Evolutionary conservation across 805 yeast species (phyloP), one percentile per base, ranked within the genome.

Genomic region (Scheffersomyces stipitis): DNA sequence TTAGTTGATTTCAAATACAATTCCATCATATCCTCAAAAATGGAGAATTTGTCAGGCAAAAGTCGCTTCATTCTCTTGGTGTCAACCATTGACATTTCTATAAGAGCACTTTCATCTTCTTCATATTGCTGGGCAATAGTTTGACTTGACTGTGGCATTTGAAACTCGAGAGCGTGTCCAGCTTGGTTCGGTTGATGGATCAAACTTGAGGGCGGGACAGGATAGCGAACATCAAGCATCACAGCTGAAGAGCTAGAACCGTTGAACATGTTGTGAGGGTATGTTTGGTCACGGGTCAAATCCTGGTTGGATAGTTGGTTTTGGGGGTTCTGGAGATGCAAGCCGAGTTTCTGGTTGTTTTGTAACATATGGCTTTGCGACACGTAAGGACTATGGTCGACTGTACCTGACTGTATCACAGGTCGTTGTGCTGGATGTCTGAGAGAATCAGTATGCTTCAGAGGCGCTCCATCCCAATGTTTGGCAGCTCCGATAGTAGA

Each of bases 11-110:
- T 31, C 23, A 31, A 18, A 33, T 35, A 44, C 12, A 28, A 12
- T 7, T 31, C n/a, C 12, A 36, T 40, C 29, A 40, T 32, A 13
- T 26, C 20, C 13, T 15, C 24, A 9, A 43, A 28, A 15, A 30
- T 15, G 9, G 31, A 28, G 20, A 40, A 43, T 8, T 16, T 23
- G 18, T 27, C 30, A n/a, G 47, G 44, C 5, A 43, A 16, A 5
- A 37, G 15, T 5, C 43, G 15, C 29, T 32, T 36, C 23, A 39
- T 37, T 15, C 31, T 24, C 16, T 37, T 26, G 9, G 40, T 22
- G 20, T 43, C 47, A 16, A 37, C 22, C 33, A 36, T 33, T n/a
- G 35, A 29, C 10, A 43, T 26, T 26, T 40, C 38, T 10, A 37
- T 16, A 18, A 13, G 12, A 5, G 30, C 28, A 4, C 16, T 5